These are phyloP conservation scores for Leccinum pachyderme DNA, from an alignment of 1,284 basidiomycete genomes.

Conservation along the genomic window DNA sequence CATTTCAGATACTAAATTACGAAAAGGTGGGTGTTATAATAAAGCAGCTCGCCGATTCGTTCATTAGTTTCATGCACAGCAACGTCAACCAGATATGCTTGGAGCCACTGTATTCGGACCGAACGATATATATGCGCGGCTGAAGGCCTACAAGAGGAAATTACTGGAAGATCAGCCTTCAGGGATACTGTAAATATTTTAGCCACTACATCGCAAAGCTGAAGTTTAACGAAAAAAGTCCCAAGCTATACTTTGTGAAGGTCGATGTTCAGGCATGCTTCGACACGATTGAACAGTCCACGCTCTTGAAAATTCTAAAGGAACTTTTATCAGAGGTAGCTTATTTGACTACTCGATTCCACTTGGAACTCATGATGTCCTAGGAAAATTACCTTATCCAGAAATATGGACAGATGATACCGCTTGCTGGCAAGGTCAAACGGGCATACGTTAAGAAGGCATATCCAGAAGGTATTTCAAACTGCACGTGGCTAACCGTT, in stretches of 20 bases:
- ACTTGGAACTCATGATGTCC: neutral
- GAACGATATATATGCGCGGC: constrained; percentile 74
- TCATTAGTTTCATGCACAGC: constrained; percentile 40
- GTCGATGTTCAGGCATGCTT: constrained; percentile 95
- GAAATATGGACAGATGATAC: constrained; percentile 59
- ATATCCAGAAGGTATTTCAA: constrained; percentile 55
- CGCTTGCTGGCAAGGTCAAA: constrained; percentile 49
- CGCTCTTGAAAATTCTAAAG: constrained; percentile 76
- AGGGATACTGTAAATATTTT: constrained; percentile 51
- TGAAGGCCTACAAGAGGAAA: constrained; percentile 70
- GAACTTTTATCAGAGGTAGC: constrained; percentile 71
- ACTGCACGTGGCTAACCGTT: neutral
- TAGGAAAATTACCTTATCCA: constrained; percentile 68
- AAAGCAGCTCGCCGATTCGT: neutral
- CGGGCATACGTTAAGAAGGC: constrained; percentile 62
- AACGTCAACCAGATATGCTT: constrained; percentile 58
- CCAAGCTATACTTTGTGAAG: constrained; percentile 92
- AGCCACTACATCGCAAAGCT: neutral
- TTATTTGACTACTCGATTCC: neutral
- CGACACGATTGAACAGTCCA: constrained; percentile 92
- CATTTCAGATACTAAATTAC: constrained; percentile 83
- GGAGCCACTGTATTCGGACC: constrained; percentile 83
- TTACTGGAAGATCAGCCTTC: constrained; percentile 41
- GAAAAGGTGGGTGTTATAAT: constrained; percentile 62
- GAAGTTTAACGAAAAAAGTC: constrained; percentile 45